These are phyloP conservation scores for Erodium chrysanthum DNA, from an alignment of 441 rosid species.

Conservation along the genomic window DNA sequence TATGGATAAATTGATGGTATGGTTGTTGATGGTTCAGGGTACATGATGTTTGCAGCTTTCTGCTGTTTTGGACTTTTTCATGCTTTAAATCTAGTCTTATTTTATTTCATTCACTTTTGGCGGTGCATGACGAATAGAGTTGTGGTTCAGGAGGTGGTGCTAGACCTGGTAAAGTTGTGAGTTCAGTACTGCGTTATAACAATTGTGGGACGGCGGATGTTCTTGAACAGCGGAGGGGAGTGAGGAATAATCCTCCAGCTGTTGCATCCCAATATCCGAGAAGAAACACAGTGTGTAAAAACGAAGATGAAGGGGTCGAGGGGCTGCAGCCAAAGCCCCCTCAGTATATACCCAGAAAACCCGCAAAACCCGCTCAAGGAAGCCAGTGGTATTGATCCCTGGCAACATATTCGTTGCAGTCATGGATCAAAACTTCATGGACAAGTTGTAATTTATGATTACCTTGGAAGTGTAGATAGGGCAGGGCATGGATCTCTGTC, in stretches of 20 bases:
- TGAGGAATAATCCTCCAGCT: conserved; percentile 44
- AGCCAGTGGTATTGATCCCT: conserved; percentile 59
- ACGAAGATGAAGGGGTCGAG: conserved; percentile 59
- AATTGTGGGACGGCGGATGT: conserved; percentile 58
- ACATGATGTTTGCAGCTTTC: too few species aligned
- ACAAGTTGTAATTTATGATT: neutral
- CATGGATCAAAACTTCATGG: neutral
- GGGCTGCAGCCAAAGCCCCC: conserved; percentile 65
- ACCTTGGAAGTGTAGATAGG: neutral
- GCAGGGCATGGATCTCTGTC: neutral
- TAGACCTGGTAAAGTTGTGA: conserved; percentile 75
- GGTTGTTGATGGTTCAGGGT: too few species aligned
- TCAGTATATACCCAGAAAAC: conserved; percentile 69
- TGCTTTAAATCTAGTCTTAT: neutral
- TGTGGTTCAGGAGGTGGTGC: conserved; percentile 48
- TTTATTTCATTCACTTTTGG: neutral
- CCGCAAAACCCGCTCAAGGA: conserved; percentile 78
- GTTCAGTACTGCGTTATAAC: conserved; percentile 69
- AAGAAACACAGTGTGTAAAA: conserved; percentile 56
- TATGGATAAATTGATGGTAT: too few species aligned
- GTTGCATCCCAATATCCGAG: conserved; percentile 53
- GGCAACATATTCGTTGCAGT: too few species aligned
- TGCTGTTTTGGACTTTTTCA: too few species aligned
- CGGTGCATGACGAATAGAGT: conserved; percentile 1
- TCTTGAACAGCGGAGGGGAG: conserved; percentile 68